Base-by-base conservation (phyloP, 768 basidiomycete species). In the Serendipita vermifera region DNA sequence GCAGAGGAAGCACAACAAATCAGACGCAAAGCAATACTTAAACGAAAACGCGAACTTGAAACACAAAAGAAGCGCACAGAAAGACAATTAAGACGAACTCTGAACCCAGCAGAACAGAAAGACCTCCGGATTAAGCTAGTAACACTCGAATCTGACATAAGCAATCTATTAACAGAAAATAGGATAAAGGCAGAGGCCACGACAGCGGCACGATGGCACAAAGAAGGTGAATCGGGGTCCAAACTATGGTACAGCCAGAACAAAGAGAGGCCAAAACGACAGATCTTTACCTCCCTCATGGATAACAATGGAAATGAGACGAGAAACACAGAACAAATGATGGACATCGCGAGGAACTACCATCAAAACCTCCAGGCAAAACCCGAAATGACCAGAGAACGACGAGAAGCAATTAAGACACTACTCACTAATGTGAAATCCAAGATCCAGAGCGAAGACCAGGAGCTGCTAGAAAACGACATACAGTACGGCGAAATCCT, bases 291-390 rank as follows among this genome's bases (percentile, higher is more conserved):
- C 39, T 41, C 39, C 17, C 39, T 41, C 6, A n/a, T n/a, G n/a
- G n/a, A n/a, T n/a, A n/a, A n/a, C n/a, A n/a, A n/a, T n/a, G n/a
- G n/a, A n/a, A n/a, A n/a, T n/a, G 39, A 41, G 26, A 41, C 39
- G 26, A 41, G 39, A 41, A 41, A 41, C 39, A 41, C 39, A n/a
- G 39, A 41, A n/a, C 7, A 41, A n/a, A 41, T 41, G 39, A 5
- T 41, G 39, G 15, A 41, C 17, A 24, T 41, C 17, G 39, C 39
- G 5, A 5, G 15, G 5, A 5, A n/a, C 39, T n/a, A 41, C 39
- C 39, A 41, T 41, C 17, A 5, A 6, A 5, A 41, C 15, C 39
- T 41, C 39, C 39, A 41, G 26, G 15, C 15, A 24, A 24, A 41
- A n/a, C 39, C 17, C 17, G 6, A n/a, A 41, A 41, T 41, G 39